Evolutionary conservation across 108 stramenopile species (phyloP).

Genomic region (Skeletonema menzelii): DNA sequence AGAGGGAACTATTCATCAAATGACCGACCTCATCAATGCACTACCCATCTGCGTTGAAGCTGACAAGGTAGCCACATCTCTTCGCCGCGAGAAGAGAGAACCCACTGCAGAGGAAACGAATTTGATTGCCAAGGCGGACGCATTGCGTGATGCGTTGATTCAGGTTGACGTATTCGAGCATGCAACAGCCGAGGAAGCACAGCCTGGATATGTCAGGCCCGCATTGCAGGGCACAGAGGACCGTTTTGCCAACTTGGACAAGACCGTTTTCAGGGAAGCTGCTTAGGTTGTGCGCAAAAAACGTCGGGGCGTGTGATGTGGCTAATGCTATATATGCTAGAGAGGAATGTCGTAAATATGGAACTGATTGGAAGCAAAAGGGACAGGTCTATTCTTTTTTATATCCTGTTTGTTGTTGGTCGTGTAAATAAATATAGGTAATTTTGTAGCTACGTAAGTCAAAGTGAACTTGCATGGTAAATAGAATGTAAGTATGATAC

Average conservation of each 20-base stretch:
- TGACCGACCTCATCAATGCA: slow-evolving; percentile 84
- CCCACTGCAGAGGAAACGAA: slow-evolving; percentile 91
- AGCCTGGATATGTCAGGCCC: slow-evolving; percentile 79
- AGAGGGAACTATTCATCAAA: slow-evolving; percentile 83
- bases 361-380: neutral
- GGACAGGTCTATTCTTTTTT: neutral
- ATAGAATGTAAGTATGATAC: too few relatives aligned
- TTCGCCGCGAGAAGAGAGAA: slow-evolving; percentile 91
- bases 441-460: too few relatives aligned
- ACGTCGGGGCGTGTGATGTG: neutral
- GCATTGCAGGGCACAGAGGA: slow-evolving; percentile 86
- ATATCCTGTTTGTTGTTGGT: neutral
- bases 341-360: neutral
- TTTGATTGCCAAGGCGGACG: slow-evolving; percentile 92
- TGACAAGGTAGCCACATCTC: slow-evolving; percentile 84
- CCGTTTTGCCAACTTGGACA: slow-evolving; percentile 71
- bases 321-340: neutral
- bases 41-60: slow-evolving; percentile 93
- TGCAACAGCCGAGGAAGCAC: slow-evolving; percentile 70
- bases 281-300: slow-evolving; percentile 9
- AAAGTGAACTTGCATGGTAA: too few relatives aligned
- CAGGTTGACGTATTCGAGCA: slow-evolving; percentile 93
- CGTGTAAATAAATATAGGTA: neutral
- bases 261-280: slow-evolving; percentile 68
- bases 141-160: slow-evolving; percentile 93